Evolutionary conservation across 192 early-diverging fungal genomes (phyloP), one percentile per base, ranked within the genome.

Genomic region (Phlyctochytrium bullatum): DNA sequence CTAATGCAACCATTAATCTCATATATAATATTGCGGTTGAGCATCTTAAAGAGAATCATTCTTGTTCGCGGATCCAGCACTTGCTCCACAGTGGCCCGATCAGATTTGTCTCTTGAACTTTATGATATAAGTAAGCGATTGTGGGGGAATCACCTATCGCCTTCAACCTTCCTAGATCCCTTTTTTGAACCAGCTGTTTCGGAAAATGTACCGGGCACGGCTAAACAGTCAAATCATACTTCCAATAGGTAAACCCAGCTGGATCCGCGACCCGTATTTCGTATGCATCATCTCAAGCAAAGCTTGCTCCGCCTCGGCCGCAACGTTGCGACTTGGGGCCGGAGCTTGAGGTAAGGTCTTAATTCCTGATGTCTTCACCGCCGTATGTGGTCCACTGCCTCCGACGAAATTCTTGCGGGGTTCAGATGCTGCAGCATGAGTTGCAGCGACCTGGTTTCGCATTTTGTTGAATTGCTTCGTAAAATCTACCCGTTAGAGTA

Each of bases 1-100:
- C 91, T 93, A 52, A 98, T 89, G 76, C 97, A 98, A 0, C 97
- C 97, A 71, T 98, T 95, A 65, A 98, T 89, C 67, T 94, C 93
- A 69, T 92, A 89, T 62, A 98, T 91, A 2, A 93, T 74, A 57
- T 91, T 90, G 50, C 87, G 79, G 78, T 96, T 97, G 62, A 98
- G 76, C 77, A 98, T 80, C 73, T 97, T 97, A 80, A 97, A 95
- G 25, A 98, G 78, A 63, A 98, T 96, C 31, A 97, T 97, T 57
- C 94, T 91, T 3, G 97, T 98, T 24, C 95, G 91, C n/a, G 94
- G 93, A 75, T 98, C 97, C 17, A 98, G 80, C 2, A 98, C 97
- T 72, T 97, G 95, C 74, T 98, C 97, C 1, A 92, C 90, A 0
- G 97, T 98, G 0, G 97, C 97, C 16, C 97, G 86, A 65, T 97